phyloP scores from a whole-genome alignment of 768 basidiomycete species.

The Porphyrellus cyaneotinctus region DNA sequence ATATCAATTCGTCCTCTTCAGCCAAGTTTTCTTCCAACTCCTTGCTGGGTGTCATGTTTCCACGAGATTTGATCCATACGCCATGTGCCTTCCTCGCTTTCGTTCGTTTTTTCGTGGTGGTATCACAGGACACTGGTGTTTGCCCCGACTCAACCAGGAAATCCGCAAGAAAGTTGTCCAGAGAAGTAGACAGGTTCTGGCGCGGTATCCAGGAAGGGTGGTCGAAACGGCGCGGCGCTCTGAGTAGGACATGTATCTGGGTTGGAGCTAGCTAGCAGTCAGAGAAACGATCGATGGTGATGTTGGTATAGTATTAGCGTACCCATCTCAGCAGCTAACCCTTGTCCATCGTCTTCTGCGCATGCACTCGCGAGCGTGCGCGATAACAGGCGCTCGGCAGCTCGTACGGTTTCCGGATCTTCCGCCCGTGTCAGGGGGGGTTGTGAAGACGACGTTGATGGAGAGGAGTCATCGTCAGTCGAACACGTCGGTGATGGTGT shows the following conservation, averaged over 20 bases:
- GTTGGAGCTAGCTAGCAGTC: slow-evolving; percentile 37
- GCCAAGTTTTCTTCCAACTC: slow-evolving; percentile 16
- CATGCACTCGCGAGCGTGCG: slow-evolving; percentile 43
- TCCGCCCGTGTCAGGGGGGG: slow-evolving; percentile 18
- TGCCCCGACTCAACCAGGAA: slow-evolving; percentile 24
- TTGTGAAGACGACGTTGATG: slow-evolving; percentile 21
- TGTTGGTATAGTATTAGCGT: not conserved
- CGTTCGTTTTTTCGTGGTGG: slow-evolving; percentile 26
- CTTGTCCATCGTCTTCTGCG: slow-evolving; percentile 37
- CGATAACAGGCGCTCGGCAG: slow-evolving; percentile 41
- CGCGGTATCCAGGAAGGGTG: slow-evolving; percentile 47
- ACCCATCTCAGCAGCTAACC: slow-evolving; percentile 42
- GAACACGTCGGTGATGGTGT: slow-evolving; percentile 23
- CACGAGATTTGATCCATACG: slow-evolving; percentile 36
- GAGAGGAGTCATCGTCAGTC: slow-evolving; percentile 22
- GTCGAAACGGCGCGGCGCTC: slow-evolving; percentile 44
- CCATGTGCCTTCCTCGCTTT: slow-evolving; percentile 35
- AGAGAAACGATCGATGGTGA: not conserved
- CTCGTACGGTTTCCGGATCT: slow-evolving; percentile 31
- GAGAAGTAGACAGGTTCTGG: slow-evolving; percentile 37
- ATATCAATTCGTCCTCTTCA: slow-evolving; percentile 47
- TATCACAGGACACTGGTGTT: slow-evolving; percentile 3
- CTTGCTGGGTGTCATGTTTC: not conserved
- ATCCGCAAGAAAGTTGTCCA: slow-evolving; percentile 34
- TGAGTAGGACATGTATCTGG: slow-evolving; percentile 44